Evolutionary conservation across 768 basidiomycete species (phyloP), one percentile per base, ranked within the genome.

Genomic region (Daedalea quercina): DNA sequence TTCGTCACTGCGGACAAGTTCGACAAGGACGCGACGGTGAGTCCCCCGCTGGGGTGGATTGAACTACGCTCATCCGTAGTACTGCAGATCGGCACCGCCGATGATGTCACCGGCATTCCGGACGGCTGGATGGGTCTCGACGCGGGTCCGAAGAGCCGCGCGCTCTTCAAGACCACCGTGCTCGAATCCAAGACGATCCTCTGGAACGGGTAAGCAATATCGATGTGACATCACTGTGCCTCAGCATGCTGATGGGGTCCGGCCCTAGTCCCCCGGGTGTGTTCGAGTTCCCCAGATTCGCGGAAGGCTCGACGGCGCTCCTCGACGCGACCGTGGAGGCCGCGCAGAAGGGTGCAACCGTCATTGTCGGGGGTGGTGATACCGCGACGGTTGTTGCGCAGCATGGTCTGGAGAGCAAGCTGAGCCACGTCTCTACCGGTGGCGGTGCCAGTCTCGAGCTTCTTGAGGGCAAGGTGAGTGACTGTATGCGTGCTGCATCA

Each of bases 351-450:
- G 94, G 94, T 23, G 76, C 92, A 9, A 89, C 85, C 7, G 95
- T 99, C 57, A 97, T 99, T 62, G 86, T 98, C 52, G 95, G 95
- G 51, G 94, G 93, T 60, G 92, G 92, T 57, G 93, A 94, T 68
- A 95, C 92, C 40, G 95, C 95, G n/a, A 97, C 95, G 4, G 79
- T 97, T 33, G 94, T 85, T 51, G 94, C 90, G n/a, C 83, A 94
- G 59, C 80, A 87, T 65, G 75, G 74, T 11, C 83, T 83, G 17
- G 95, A 99, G 69, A 84, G 87, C 60, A 84, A 91, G 68, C 76
- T 99, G 57, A 94, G 89, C 70, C 95, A 99, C 71, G 92, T 99
- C 63, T 92, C 89, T 68, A 99, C 95, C 34, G 95, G 95, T 57
- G 95, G 90, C 44, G 91, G 91, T 48, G 92, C 92, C 26, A 89